These are phyloP conservation scores for Bipolaris sorokiniana DNA, from an alignment of 2,329 filamentous ascomycete genomes.

Conservation along the genomic window DNA sequence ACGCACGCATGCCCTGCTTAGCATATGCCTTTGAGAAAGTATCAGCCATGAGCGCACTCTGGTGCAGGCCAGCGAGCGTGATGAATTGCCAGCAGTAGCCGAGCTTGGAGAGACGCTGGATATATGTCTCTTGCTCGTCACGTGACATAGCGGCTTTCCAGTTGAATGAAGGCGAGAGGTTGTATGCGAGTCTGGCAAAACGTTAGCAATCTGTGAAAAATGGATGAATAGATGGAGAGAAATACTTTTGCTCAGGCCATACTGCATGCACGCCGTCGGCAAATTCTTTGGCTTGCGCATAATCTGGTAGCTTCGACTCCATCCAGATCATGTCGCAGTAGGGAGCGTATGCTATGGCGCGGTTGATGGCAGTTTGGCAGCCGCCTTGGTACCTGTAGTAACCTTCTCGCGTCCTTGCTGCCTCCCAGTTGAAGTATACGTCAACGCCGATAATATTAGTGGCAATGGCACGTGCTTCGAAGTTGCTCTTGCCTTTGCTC, in stretches of 20 bases:
- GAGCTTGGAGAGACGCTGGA: slow-evolving; percentile 80
- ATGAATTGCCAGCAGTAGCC: slow-evolving; percentile 99
- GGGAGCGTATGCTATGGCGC: slow-evolving; percentile 88
- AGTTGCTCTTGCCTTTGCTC: slow-evolving; percentile 82
- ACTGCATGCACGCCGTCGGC: slow-evolving; percentile 91
- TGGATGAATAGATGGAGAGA: slow-evolving; percentile 23
- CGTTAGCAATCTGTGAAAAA: slow-evolving; percentile 1
- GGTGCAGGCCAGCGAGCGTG: slow-evolving; percentile 96
- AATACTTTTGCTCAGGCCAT: slow-evolving; percentile 94
- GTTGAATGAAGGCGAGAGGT: slow-evolving; percentile 98
- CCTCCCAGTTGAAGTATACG: slow-evolving; percentile 93
- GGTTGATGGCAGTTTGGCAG: slow-evolving; percentile 87
- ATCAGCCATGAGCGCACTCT: slow-evolving; percentile 89
- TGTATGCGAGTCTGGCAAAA: slow-evolving; percentile 80
- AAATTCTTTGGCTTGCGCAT: slow-evolving; percentile 87
- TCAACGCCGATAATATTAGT: slow-evolving; percentile 77
- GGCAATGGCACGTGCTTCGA: slow-evolving; percentile 80
- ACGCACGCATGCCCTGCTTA: slow-evolving; percentile 88
- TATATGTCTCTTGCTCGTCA: slow-evolving; percentile 95
- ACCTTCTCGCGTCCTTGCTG: slow-evolving; percentile 89
- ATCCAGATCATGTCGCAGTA: slow-evolving; percentile 99
- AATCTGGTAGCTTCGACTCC: slow-evolving; percentile 97
- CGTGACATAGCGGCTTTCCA: slow-evolving; percentile 97
- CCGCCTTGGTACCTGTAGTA: slow-evolving; percentile 94
- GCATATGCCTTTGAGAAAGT: slow-evolving; percentile 85